Evolutionary conservation across 1,284 basidiomycete genomes (phyloP).

Genomic region (Microbotryum silenes-acaulis): DNA sequence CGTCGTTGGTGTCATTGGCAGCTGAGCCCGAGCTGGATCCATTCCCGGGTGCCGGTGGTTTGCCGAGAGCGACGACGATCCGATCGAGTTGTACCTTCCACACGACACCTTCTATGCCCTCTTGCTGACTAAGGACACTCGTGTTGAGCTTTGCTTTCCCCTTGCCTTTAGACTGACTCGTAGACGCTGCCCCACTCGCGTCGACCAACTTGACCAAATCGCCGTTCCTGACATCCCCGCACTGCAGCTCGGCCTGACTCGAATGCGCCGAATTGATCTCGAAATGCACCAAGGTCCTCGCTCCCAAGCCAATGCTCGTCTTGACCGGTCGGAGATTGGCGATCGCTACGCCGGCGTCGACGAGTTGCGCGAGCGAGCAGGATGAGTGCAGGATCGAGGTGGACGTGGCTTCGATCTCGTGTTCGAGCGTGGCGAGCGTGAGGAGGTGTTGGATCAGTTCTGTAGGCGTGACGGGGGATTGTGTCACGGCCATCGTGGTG

Average conservation of each 20-base stretch:
- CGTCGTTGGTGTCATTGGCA: slow-evolving; percentile 14
- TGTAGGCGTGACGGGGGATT: no score
- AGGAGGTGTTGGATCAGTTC: no score
- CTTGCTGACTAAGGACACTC: slow-evolving; percentile 13
- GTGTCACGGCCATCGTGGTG: no score
- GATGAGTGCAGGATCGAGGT: not conserved
- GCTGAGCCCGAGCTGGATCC: not conserved
- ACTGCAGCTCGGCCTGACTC: slow-evolving; percentile 4
- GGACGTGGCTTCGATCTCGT: no score
- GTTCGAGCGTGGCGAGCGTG: no score
- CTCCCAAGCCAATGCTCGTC: slow-evolving; percentile 30
- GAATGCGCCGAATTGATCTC: slow-evolving; percentile 17
- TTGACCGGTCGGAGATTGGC: not conserved
- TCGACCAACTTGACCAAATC: slow-evolving; percentile 15
- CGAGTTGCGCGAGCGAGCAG: slow-evolving; percentile 2
- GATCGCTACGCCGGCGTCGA: slow-evolving; percentile 1
- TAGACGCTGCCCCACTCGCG: not conserved
- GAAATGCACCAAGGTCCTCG: slow-evolving; percentile 30
- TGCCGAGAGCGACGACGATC: slow-evolving; percentile 28
- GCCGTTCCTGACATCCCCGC: slow-evolving; percentile 30
- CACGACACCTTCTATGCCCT: slow-evolving; percentile 30
- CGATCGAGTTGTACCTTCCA: slow-evolving; percentile 28
- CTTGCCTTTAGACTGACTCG: not conserved
- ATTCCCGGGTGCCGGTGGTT: not conserved
- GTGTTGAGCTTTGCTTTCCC: not conserved